A percentile compares a stretch with the other conserved stretches of the same genome.
Evolutionary conservation across 192 early-diverging fungal species (phyloP).

Genomic region (Helicostylum pulchrum): DNA sequence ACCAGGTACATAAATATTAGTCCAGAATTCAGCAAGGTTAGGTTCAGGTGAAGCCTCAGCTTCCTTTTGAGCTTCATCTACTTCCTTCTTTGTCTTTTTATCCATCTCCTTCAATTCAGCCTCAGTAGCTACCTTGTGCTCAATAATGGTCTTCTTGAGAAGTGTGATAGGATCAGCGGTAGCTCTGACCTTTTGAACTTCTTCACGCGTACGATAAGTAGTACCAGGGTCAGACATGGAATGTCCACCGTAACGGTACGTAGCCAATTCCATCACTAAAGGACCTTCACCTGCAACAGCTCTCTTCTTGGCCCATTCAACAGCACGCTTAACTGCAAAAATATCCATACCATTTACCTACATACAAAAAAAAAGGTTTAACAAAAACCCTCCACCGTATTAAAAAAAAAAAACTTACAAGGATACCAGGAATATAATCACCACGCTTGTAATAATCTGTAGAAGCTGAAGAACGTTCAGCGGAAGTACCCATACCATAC

Average conservation of each 20-base stretch:
- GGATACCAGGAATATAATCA: slow-evolving; percentile 95
- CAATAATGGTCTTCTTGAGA: slow-evolving; percentile 80
- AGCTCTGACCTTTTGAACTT: slow-evolving; percentile 97
- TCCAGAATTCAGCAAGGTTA: slow-evolving; percentile 64
- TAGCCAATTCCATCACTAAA: slow-evolving; percentile 92
- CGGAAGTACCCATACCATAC: slow-evolving; percentile 98
- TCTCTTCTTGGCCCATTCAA: slow-evolving; percentile 81
- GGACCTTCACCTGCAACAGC: slow-evolving; percentile 81
- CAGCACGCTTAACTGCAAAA: slow-evolving; percentile 84
- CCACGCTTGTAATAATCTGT: slow-evolving; percentile 93
- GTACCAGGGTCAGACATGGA: slow-evolving; percentile 99
- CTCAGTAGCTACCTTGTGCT: slow-evolving; percentile 68
- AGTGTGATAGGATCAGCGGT: slow-evolving; percentile 92
- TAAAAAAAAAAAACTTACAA: slow-evolving; percentile 34
- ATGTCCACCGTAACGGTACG: slow-evolving; percentile 99
- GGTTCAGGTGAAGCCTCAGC: slow-evolving; percentile 82
- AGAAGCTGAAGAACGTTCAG: slow-evolving; percentile 83
- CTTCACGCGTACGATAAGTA: slow-evolving; percentile 98
- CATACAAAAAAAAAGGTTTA: too few relatives aligned
- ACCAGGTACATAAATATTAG: slow-evolving; percentile 81
- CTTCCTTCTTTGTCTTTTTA: slow-evolving; percentile 80
- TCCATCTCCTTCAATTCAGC: slow-evolving; percentile 92
- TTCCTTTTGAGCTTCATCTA: slow-evolving; percentile 83
- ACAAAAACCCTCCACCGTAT: too few relatives aligned
- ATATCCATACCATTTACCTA: slow-evolving; percentile 86